Base-by-base conservation (phyloP, 805 yeast genomes). In the Nakazawaea anatomiae region DNA sequence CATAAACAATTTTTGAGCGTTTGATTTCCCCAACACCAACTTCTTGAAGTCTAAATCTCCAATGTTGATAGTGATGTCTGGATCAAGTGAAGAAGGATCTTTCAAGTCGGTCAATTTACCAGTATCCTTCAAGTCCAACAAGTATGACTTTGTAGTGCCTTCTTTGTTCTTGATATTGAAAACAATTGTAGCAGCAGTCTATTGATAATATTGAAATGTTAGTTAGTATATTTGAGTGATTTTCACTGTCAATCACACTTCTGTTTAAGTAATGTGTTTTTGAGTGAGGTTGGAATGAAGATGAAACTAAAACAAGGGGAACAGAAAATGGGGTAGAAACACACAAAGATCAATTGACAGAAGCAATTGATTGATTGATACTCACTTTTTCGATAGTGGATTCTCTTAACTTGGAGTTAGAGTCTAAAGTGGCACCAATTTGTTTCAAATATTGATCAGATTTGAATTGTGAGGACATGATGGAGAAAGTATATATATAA, bases 1-100 rank as follows among this genome's bases (percentile, higher is more conserved):
- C 86, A 89, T 80, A 68, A 87, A 89, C 62, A 89, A 77, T 71
- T 82, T 84, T 70, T 89, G 96, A 44, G 96, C 89, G 67, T 84
- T 85, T 56, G 89, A 82, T 75, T 87, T 86, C 55, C 95, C 95
- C 54, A 74, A 71, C 49, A 86, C 86, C 58, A 89, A 77, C 65
- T 77, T 81, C 58, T 76, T 83, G 59, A 89, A 82, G 66, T 86
- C 87, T 51, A 77, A 76, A 61, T 88, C 96, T 54, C 70, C 72
- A 58, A 87, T 71, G 58, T 75, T 70, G 63, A 88, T 79, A 51
- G 76, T 82, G 58, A 88, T 82, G 59, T 88, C 95, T 14, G 81
- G 71, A 32, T 74, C 75, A 42, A 73, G 77, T 46, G 67, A 66
- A 28, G 29, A 29, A 3, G 47, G 45, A 60, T 71, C 70, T 44